Evolutionary conservation across 345 rosid species (phyloP), one percentile per base, ranked within the genome.

Genomic region (Clarkia xantiana): DNA sequence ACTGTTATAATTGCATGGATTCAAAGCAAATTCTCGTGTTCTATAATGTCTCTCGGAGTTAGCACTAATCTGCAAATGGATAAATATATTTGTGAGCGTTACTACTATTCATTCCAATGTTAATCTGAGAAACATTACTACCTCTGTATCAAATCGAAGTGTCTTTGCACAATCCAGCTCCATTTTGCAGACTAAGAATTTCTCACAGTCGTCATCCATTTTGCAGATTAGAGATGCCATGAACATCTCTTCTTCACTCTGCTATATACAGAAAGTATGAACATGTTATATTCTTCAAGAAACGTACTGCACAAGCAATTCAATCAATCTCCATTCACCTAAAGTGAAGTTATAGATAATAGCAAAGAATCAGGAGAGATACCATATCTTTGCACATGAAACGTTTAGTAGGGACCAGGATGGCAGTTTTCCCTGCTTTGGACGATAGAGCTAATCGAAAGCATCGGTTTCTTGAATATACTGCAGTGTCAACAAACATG

Each of bases 401-500:
- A 55, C 93, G 93, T 43, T 73, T 66, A 17, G 94, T 79, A 5
- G 98, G 94, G 47, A 91, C 66, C 58, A 91, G 98, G 56, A 86
- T 11, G 6, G 93, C 73, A 11, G 67, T 73, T 67, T 91, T 91
- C 62, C 96, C 98, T 14, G 98, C 89, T 77, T 91, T 91, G 1
- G 98, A 91, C 8, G 98, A 91, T 29, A 81, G 65, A 52, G 80
- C 85, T 58, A 86, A 71, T 20, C 94, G 96, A 65, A 91, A 91
- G 77, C 94, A 84, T 41, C 98, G 93, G 51, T 91, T 91, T 75
- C 89, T 79, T 43, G 94, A 66, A 67, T 91, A 91, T 45, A 91
- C 96, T 65, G 93, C 96, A 67, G 80, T 71, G 68, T 91, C 98
- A 62, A 86, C 76, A 60, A 91, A 91, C 57, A 76, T 75, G 42